Conservation (phyloP, 2,329 filamentous ascomycete species). For the Diaporthe capsici region DNA sequence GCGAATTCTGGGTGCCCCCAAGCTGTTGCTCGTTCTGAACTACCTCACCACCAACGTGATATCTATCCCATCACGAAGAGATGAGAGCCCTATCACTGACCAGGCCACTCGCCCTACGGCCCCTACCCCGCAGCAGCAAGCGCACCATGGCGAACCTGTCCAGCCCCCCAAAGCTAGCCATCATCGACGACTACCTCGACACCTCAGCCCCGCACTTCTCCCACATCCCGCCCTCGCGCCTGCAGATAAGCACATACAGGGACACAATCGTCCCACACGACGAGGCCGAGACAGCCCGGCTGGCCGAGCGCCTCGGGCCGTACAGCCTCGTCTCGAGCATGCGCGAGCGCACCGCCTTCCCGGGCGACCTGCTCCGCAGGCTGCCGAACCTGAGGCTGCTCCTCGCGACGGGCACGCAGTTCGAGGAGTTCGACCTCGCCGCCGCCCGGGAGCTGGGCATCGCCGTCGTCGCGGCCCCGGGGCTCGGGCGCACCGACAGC, state of each 20-base stretch:
- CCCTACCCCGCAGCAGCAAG: not conserved
- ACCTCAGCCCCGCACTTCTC: constrained; percentile 64
- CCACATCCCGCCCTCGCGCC: constrained; percentile 54
- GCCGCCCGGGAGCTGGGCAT: constrained; percentile 64
- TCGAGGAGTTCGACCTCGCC: constrained; percentile 70
- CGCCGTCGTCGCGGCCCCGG: constrained; percentile 65
- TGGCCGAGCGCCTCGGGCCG: constrained; percentile 68
- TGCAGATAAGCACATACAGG: constrained; percentile 65
- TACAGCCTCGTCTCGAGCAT: constrained; percentile 72
- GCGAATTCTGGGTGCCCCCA: not conserved
- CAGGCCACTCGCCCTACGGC: not conserved
- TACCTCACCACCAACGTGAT: not conserved
- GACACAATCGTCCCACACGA: constrained; percentile 65
- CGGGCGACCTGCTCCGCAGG: constrained; percentile 62
- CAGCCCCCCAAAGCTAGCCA: constrained; percentile 54
- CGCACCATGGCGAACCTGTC: constrained; percentile 2
- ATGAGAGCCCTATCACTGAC: not conserved
- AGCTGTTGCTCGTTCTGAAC: not conserved
- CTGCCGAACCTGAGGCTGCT: constrained; percentile 76
- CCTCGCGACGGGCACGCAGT: constrained; percentile 72
- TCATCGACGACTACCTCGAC: constrained; percentile 71
- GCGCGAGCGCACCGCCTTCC: constrained; percentile 77
- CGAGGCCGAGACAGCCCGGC: constrained; percentile 43
- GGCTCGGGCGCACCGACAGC: constrained; percentile 48
- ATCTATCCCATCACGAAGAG: not conserved